Conservation (phyloP, 1,284 basidiomycete genomes). For the Xanthoconium separans region DNA sequence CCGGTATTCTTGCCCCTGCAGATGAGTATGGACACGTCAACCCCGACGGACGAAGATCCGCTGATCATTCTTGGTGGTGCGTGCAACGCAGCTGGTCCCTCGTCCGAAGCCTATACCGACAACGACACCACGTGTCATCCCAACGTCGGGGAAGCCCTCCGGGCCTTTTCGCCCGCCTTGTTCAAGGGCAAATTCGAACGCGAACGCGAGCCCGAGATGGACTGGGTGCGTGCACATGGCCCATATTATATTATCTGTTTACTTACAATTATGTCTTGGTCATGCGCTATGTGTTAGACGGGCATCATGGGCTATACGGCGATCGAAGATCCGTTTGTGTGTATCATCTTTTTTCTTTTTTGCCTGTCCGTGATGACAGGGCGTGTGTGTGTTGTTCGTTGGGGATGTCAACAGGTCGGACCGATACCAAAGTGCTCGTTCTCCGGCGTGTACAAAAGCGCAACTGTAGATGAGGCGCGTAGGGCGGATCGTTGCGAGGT, state of each 20-base stretch:
- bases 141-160: slow-evolving; percentile 47
- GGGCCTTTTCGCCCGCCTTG: slow-evolving; percentile 55
- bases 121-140: slow-evolving; percentile 62
- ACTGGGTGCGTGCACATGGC: slow-evolving; percentile 56
- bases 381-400: too few relatives aligned
- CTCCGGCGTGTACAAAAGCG: slow-evolving; percentile 89
- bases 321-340: slow-evolving; percentile 65
- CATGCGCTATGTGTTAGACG: slow-evolving; percentile 43
- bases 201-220: slow-evolving; percentile 57
- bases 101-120: slow-evolving; percentile 51
- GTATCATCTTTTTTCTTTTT: too few relatives aligned
- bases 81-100: slow-evolving; percentile 44
- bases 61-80: slow-evolving; percentile 76
- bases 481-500: slow-evolving; percentile 77
- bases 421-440: slow-evolving; percentile 99
- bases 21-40: too few relatives aligned
- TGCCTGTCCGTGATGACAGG: too few relatives aligned
- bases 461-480: slow-evolving; percentile 52
- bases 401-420: slow-evolving; percentile 28
- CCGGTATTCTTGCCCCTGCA: too few relatives aligned
- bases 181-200: slow-evolving; percentile 56
- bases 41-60: slow-evolving; percentile 38
- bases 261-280: neutral
- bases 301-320: slow-evolving; percentile 82
- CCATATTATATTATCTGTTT: too few relatives aligned